Base-by-base conservation (phyloP, 2,329 filamentous ascomycete genomes). In the Dichotomopilus funicola region DNA sequence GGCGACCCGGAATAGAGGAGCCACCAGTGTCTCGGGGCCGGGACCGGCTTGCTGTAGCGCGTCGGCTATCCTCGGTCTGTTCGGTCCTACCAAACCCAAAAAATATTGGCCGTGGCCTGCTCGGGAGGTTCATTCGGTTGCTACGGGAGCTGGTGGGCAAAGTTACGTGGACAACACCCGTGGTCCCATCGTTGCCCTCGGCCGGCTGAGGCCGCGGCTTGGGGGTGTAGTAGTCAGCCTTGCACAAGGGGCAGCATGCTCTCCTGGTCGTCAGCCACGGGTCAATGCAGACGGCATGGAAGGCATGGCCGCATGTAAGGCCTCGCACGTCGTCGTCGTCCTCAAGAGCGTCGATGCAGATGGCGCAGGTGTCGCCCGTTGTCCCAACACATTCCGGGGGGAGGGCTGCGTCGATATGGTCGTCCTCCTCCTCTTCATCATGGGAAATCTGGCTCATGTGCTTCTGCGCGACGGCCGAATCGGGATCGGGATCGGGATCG, bases 201-300 rank as follows among this genome's bases (percentile, higher is more conserved):
- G 73, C 70, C 9, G 74, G 70, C 8, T 70, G 68, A 3, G 88
- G 78, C 12, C 90, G 87, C 50, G 91, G 89, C 73, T 97, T 97
- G 0, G 94, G 92, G 2, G 90, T 86, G 70, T 95, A 97, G 71
- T 97, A 99, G 68, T 99, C 94, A 42, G 92, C 89, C 74, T 99
- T 99, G 78, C 94, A 99, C 6, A 99, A 84, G 5, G 94, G 94
- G 70, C 94, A 99, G 75, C 92, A 97, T 33, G 94, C 94, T 62
- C 92, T 86, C 60, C 94, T 84, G 67, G 88, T 91, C 8, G 94
- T 99, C 61, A 99, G 75, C 94, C 94, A 99, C 9, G 94, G 94
- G 65, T 99, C 94, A 49, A 99, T 83, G 68, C 94, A 99, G 41
- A 87, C 89, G 50, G 91, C 91, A 70, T 99, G 94, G 81, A 97